Evolutionary conservation across 345 rosid species (phyloP), one percentile per base, ranked within the genome.

Genomic region (Salix koriyanagi): DNA sequence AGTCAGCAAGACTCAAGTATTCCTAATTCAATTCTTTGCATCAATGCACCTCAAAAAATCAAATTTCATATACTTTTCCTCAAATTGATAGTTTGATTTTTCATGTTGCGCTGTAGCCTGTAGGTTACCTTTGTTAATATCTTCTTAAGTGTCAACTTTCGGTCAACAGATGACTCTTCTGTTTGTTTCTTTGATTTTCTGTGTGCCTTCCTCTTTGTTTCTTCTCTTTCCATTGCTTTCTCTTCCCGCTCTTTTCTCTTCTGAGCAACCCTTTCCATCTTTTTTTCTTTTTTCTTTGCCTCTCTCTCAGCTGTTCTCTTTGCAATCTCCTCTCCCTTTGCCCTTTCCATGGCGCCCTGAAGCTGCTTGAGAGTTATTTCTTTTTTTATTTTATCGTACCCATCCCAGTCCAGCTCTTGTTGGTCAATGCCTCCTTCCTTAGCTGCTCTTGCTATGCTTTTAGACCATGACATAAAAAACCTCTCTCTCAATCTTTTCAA

Each of bases 371-470:
- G 75, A 74, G 73, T 76, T 65, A 90, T 75, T 82, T 90, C 91
- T 79, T 83, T 83, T 80, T 82, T 79, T 21, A 87, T 80, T 70
- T 71, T 84, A 12, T 90, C 89, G 75, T 88, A 89, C 77, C 97
- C 89, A 73, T 92, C 88, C 97, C 97, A 94, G 1, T 87, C 84
- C 37, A 91, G 89, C 80, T 87, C 90, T 62, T 76, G 70, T 72
- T 90, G 85, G n/a, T 83, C 90, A 58, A 5, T 79, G 73, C 89
- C 88, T 82, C 97, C 97, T 79, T 79, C 85, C 84, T 85, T 90
- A 67, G 97, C 95, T 77, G 91, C 88, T 82, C 84, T 84, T 69
- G 94, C 90, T 83, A 89, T 77, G 80, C 73, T 87, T 61, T 83
- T 77, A 36, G 83, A 76, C 97, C 97, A 94, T 6, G 77, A 80